phyloP scores from a whole-genome alignment of 2,329 filamentous ascomycete genomes.

The Botrytis aclada region DNA sequence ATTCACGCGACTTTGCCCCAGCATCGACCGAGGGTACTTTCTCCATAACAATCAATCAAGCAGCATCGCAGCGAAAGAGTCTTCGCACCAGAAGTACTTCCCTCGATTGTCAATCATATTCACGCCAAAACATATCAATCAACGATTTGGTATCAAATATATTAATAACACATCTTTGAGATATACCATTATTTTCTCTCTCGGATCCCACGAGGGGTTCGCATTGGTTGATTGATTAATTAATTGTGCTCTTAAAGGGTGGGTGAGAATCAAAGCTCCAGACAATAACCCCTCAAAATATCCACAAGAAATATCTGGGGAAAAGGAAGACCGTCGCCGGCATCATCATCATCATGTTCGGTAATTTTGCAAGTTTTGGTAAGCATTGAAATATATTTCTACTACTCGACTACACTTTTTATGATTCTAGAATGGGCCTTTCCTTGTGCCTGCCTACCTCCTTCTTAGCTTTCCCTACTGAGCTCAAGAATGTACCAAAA shows the following conservation, averaged over 20 bases:
- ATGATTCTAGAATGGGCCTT: neutral
- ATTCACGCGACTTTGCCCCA: neutral
- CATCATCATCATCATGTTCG: conserved; percentile 19
- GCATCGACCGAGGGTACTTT: neutral
- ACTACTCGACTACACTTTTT: neutral
- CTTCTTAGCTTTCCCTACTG: neutral
- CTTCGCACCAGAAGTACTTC: neutral
- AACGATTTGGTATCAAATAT: neutral
- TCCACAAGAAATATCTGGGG: neutral
- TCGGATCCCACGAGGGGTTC: neutral
- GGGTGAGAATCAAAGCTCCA: neutral
- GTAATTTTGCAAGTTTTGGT: conserved; percentile 18
- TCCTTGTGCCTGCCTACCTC: neutral
- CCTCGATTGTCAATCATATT: neutral
- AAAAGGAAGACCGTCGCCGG: conserved; percentile 12
- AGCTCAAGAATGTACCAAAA: neutral
- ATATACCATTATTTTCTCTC: neutral
- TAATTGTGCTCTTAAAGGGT: neutral
- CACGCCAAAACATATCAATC: neutral
- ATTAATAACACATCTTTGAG: neutral
- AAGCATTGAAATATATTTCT: conserved; percentile 6
- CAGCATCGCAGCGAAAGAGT: neutral
- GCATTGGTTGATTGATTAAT: neutral
- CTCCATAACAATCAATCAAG: conserved; percentile 1
- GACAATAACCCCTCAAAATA: neutral